Percentiles rank a stretch among this genome's conserved stretches.
Conservation (phyloP, 2,329 filamentous ascomycete species). For the Sclerotinia subarctica region DNA sequence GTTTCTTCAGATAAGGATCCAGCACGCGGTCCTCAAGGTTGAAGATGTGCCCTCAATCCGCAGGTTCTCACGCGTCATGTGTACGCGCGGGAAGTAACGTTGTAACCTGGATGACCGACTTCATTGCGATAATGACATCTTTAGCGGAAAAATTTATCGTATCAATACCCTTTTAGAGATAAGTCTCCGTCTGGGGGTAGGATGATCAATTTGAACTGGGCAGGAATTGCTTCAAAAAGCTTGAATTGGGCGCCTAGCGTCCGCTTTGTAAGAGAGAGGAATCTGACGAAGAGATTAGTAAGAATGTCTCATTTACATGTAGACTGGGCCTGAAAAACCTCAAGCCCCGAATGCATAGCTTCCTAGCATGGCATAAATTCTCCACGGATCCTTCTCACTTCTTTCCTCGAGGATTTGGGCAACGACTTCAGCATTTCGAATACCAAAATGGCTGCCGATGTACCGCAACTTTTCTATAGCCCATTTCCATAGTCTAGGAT, state of each 20-base stretch:
- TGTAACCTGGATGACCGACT: background rate
- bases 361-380: conserved; percentile 25
- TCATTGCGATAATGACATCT: background rate
- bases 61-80: background rate
- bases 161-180: background rate
- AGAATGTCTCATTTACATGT: background rate
- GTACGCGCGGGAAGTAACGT: background rate
- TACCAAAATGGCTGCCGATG: conserved; percentile 23
- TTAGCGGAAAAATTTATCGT: background rate
- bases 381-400: conserved; percentile 16
- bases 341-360: conserved; percentile 24
- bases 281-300: background rate
- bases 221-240: background rate
- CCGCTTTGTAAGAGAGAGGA: background rate
- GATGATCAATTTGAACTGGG: background rate
- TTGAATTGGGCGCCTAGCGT: background rate
- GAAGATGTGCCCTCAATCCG: background rate
- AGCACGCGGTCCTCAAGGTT: background rate
- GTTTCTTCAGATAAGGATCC: background rate
- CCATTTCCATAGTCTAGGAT: conserved; percentile 15
- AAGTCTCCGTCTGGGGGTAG: background rate
- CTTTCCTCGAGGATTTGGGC: conserved; percentile 20
- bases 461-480: conserved; percentile 21
- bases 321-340: background rate
- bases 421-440: conserved; percentile 26